Percentiles rank a stretch among this genome's conserved stretches.
These are phyloP conservation scores for Eucalyptus caleyi DNA, from an alignment of 345 rosid genomes.

Conservation along the genomic window DNA sequence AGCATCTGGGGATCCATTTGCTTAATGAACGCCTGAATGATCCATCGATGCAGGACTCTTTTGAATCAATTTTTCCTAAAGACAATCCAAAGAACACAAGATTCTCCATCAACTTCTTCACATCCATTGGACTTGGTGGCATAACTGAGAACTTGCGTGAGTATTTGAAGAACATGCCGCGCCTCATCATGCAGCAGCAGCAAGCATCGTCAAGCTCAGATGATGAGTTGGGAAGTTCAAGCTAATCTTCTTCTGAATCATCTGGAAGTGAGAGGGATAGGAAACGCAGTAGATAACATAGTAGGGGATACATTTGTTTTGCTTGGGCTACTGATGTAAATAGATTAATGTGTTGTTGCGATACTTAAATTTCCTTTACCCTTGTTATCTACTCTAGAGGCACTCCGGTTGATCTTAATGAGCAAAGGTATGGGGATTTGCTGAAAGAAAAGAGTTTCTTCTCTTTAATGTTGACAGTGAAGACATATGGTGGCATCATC, in stretches of 20 bases:
- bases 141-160: slow-evolving; percentile 83
- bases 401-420: neutral
- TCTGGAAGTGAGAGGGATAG: neutral
- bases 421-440: neutral
- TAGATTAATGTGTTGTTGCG: neutral
- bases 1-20: slow-evolving; percentile 66
- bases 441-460: neutral
- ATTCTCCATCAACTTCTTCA: slow-evolving; percentile 82
- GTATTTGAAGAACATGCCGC: slow-evolving; percentile 86
- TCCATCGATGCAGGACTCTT: neutral
- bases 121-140: slow-evolving; percentile 94
- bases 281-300: neutral
- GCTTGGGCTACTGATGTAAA: neutral
- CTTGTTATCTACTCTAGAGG: neutral
- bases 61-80: neutral
- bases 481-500: neutral
- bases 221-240: slow-evolving; percentile 24
- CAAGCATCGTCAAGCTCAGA: slow-evolving; percentile 13
- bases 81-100: slow-evolving; percentile 90
- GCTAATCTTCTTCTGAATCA: slow-evolving; percentile 3
- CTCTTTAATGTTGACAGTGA: neutral
- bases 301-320: neutral
- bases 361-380: neutral
- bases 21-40: neutral
- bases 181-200: slow-evolving; percentile 67